Percentiles rank a stretch among this genome's conserved stretches.
phyloP scores from a whole-genome alignment of 352 stramenopile species.

The Paralagenidium karlingii region DNA sequence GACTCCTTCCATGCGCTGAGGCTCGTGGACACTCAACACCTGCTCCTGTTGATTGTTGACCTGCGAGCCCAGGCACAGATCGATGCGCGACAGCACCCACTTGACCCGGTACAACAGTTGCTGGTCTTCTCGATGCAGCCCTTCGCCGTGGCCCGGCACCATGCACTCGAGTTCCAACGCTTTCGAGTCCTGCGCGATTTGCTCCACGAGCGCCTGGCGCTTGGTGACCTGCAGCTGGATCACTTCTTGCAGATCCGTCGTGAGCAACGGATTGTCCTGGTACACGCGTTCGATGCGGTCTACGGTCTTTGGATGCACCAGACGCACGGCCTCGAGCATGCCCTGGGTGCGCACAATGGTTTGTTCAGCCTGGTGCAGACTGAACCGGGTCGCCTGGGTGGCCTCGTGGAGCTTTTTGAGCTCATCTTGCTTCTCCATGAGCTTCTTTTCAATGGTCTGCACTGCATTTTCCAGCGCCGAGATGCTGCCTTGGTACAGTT shows the following conservation, averaged over 20 bases:
- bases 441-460: constrained; percentile 29
- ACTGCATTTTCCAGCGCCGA: constrained; percentile 39
- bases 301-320: constrained; percentile 56
- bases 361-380: constrained; percentile 57
- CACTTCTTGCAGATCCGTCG: constrained; percentile 49
- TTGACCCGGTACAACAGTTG: constrained; percentile 60
- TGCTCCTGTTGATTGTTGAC: constrained; percentile 5
- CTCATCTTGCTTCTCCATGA: constrained; percentile 55
- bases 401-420: constrained; percentile 37
- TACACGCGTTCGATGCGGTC: constrained; percentile 55
- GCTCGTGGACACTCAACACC: constrained; percentile 1
- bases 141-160: not conserved
- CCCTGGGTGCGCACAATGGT: constrained; percentile 54
- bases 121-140: constrained; percentile 29
- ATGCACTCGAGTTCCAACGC: constrained; percentile 42
- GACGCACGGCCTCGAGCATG: constrained; percentile 51
- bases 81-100: constrained; percentile 59
- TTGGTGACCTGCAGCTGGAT: constrained; percentile 29
- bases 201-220: constrained; percentile 25
- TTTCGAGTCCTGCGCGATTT: constrained; percentile 38
- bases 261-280: constrained; percentile 45
- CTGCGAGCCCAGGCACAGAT: constrained; percentile 16
- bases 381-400: constrained; percentile 51
- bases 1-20: too few relatives aligned
- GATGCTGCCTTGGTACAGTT: constrained; percentile 48